A percentile compares a stretch with the other conserved stretches of the same genome.
Evolutionary conservation across 805 yeast genomes (phyloP).

Genomic region (Hanseniaspora lindneri): DNA sequence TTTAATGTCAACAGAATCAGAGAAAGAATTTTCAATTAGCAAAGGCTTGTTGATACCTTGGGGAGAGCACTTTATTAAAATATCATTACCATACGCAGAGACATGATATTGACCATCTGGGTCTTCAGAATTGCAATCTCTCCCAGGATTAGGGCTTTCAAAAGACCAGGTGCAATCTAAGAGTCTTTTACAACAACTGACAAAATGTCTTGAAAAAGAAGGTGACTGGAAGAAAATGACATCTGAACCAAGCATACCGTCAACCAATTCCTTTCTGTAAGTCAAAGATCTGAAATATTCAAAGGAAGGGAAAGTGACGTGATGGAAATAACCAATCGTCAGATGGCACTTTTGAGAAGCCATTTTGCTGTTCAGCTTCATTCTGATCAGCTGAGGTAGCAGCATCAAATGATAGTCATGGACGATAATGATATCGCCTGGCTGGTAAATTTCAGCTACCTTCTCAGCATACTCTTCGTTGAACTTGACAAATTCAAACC

Average conservation of each 20-base stretch:
- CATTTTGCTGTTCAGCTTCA: conserved; percentile 48
- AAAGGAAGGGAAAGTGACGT: conserved; percentile 88
- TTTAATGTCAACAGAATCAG: conserved; percentile 43
- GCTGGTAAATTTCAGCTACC: conserved; percentile 57
- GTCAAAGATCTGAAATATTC: conserved; percentile 87
- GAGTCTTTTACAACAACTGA: conserved; percentile 78
- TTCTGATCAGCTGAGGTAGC: conserved; percentile 70
- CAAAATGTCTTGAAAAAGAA: conserved; percentile 80
- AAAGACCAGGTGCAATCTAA: conserved; percentile 61
- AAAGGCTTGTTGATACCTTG: conserved; percentile 75
- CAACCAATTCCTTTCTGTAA: conserved; percentile 67
- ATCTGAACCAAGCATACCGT: conserved; percentile 86
- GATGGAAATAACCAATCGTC: conserved; percentile 62
- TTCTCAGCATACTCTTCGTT: conserved; percentile 83
- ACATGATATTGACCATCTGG: conserved; percentile 32
- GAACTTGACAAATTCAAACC: conserved; percentile 76
- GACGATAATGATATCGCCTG: conserved; percentile 87
- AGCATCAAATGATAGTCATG: conserved; percentile 80
- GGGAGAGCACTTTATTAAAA: conserved; percentile 65
- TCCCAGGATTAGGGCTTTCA: conserved; percentile 21
- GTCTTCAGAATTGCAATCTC: conserved; percentile 33
- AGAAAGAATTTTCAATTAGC: conserved; percentile 49
- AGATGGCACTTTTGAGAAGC: conserved; percentile 31
- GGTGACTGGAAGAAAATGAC: conserved; percentile 76
- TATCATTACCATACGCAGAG: conserved; percentile 63